Conservation (phyloP, 495 filamentous ascomycete species). For the Penicillium macrosclerotiorum region DNA sequence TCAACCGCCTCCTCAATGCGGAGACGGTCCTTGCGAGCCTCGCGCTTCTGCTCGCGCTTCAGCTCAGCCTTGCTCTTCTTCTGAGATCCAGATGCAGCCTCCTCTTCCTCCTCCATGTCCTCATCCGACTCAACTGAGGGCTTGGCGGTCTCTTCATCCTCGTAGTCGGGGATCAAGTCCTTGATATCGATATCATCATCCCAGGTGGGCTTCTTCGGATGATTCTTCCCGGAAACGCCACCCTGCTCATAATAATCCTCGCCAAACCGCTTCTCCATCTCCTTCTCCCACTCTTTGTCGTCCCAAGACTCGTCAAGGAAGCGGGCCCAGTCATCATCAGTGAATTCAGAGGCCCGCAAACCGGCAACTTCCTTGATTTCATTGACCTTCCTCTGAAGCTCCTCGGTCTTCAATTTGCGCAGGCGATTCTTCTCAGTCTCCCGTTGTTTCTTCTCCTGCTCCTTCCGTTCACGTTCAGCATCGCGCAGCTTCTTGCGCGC, state of each 20-base stretch:
- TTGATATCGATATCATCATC: slow-evolving; percentile 96
- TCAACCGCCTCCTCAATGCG: slow-evolving; percentile 88
- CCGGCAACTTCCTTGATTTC: slow-evolving; percentile 88
- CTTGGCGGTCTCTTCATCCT: slow-evolving; percentile 53
- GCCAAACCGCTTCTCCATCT: slow-evolving; percentile 84
- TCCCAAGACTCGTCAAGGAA: slow-evolving; percentile 86
- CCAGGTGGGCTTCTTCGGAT: slow-evolving; percentile 88
- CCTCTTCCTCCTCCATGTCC: slow-evolving; percentile 49
- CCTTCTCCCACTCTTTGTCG: slow-evolving; percentile 79
- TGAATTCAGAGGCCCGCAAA: slow-evolving; percentile 57
- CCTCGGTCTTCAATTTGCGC: slow-evolving; percentile 82
- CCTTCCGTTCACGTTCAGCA: slow-evolving; percentile 69
- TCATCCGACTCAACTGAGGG: slow-evolving; percentile 55
- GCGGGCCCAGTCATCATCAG: slow-evolving; percentile 74
- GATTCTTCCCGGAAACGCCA: slow-evolving; percentile 54
- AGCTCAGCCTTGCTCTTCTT: slow-evolving; percentile 66
- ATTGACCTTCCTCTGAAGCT: slow-evolving; percentile 76
- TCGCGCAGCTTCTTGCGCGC: slow-evolving; percentile 74
- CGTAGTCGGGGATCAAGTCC: slow-evolving; percentile 85
- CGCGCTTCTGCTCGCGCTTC: slow-evolving; percentile 66
- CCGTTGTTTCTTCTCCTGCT: slow-evolving; percentile 70
- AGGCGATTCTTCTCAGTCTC: slow-evolving; percentile 81
- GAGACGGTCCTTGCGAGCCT: slow-evolving; percentile 71
- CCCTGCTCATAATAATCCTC: slow-evolving; percentile 80
- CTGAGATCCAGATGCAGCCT: slow-evolving; percentile 40